phyloP scores from a whole-genome alignment of 2,329 filamentous ascomycete genomes.

The Cladosporium sp. region DNA sequence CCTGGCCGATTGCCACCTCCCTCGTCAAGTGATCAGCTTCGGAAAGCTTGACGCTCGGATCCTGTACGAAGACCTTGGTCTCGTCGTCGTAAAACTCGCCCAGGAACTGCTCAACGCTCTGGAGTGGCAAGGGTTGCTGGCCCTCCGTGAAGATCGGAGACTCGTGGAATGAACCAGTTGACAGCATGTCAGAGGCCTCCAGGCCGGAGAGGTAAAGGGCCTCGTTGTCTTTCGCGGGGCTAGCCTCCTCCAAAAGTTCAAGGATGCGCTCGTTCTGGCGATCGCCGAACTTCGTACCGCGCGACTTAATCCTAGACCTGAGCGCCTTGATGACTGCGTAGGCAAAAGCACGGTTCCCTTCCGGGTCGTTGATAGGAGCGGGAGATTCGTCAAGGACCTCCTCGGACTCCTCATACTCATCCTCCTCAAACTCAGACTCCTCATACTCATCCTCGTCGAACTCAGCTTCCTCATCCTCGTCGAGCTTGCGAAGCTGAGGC shows the following conservation, averaged over 20 bases:
- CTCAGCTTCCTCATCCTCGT: no score
- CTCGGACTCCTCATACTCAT: no score
- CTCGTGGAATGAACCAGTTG: conserved; percentile 19
- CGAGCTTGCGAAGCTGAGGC: no score
- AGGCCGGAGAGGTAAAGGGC: conserved; percentile 20
- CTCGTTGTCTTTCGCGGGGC: conserved; percentile 18
- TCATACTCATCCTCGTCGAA: no score
- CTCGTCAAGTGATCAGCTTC: conserved; percentile 12
- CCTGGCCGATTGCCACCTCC: conserved; percentile 18
- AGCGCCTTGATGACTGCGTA: not conserved
- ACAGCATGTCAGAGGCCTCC: conserved; percentile 19
- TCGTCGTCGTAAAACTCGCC: conserved; percentile 27
- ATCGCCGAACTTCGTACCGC: not conserved
- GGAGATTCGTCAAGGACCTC: no score
- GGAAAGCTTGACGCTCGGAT: conserved; percentile 17
- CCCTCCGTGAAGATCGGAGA: conserved; percentile 23
- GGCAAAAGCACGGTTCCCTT: not conserved
- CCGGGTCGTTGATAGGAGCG: not conserved
- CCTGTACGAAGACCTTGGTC: conserved; percentile 24
- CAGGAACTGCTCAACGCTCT: conserved; percentile 22
- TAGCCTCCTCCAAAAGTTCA: conserved; percentile 21
- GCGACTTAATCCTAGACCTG: not conserved
- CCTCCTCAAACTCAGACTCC: no score
- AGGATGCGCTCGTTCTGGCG: conserved; percentile 1
- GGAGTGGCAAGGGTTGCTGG: conserved; percentile 24